These are phyloP conservation scores for Crithidia expoeki DNA, from an alignment of 208 protist genomes.

Conservation along the genomic window DNA sequence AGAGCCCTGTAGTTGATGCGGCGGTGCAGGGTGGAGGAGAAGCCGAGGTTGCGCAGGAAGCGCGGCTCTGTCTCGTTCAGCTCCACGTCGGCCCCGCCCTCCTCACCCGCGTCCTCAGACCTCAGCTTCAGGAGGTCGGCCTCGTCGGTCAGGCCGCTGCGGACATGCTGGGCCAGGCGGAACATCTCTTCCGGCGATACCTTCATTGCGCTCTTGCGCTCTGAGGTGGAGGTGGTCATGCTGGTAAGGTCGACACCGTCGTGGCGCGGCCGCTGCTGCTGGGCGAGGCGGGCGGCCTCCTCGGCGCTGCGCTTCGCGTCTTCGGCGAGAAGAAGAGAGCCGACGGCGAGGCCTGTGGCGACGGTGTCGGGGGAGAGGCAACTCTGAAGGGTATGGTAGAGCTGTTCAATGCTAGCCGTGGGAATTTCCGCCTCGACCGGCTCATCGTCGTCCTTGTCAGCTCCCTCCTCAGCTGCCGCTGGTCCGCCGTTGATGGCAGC, in stretches of 20 bases:
- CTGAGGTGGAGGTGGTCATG: conserved; percentile 43
- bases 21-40: conserved; percentile 54
- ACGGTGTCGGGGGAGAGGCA: conserved; percentile 42
- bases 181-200: conserved; percentile 89
- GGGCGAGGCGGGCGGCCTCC: conserved; percentile 42
- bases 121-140: conserved; percentile 71
- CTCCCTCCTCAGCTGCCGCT: conserved; percentile 10
- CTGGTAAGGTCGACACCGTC: conserved; percentile 35
- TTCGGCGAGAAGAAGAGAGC: conserved; percentile 67
- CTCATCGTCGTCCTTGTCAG: conserved; percentile 27
- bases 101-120: conserved; percentile 71
- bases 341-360: conserved; percentile 55
- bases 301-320: conserved; percentile 55
- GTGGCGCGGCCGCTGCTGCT: conserved; percentile 44
- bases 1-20: conserved; percentile 83
- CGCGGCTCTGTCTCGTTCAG: conserved; percentile 85
- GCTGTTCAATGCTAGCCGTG: conserved; percentile 47
- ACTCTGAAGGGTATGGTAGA: conserved; percentile 62
- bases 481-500: conserved; percentile 27
- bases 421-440: conserved; percentile 47
- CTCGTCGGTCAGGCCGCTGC: conserved; percentile 83
- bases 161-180: conserved; percentile 84
- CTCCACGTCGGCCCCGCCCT: conserved; percentile 60
- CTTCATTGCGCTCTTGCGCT: conserved; percentile 74
- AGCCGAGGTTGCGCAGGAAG: conserved; percentile 71